A percentile compares a stretch with the other conserved stretches of the same genome.
phyloP scores from a whole-genome alignment of 1,284 basidiomycete species.

The Fomitopsis betulina region DNA sequence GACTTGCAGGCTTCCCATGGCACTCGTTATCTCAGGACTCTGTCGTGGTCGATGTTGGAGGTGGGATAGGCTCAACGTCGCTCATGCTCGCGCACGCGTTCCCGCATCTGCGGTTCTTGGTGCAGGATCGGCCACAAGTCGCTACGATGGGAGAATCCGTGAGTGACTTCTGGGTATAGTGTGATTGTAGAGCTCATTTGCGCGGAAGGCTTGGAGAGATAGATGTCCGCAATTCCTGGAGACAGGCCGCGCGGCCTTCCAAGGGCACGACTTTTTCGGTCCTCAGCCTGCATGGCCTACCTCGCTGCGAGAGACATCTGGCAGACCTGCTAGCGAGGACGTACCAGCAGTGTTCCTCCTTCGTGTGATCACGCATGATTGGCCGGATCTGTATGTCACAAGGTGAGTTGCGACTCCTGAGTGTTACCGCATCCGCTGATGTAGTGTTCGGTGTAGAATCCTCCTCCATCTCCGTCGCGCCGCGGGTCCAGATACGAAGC shows the following conservation, averaged over 20 bases:
- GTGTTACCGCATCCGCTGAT: not conserved
- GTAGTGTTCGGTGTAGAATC: conserved; percentile 19
- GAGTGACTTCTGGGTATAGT: conserved; percentile 6
- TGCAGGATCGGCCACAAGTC: conserved; percentile 68
- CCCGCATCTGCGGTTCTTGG: conserved; percentile 49
- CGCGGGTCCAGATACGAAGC: conserved; percentile 41
- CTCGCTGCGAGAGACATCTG: not conserved
- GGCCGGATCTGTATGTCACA: conserved; percentile 58
- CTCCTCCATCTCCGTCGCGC: conserved; percentile 32
- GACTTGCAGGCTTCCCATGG: conserved; percentile 58
- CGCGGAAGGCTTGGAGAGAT: conserved; percentile 48
- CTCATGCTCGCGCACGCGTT: conserved; percentile 62
- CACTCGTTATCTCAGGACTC: conserved; percentile 42
- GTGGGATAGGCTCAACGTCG: conserved; percentile 69
- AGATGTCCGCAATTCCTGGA: conserved; percentile 59
- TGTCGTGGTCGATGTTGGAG: conserved; percentile 69
- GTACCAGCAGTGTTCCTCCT: conserved; percentile 58
- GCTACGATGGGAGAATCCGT: conserved; percentile 56
- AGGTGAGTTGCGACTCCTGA: conserved; percentile 13
- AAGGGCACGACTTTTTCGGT: conserved; percentile 72
- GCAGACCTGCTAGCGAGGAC: not conserved
- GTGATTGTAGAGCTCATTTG: not conserved
- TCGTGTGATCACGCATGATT: conserved; percentile 69
- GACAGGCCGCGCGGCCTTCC: conserved; percentile 50
- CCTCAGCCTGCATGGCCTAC: conserved; percentile 42